Base-by-base conservation (phyloP, 371 early-diverging fungal genomes). In the Rhizopus sp. region DNA sequence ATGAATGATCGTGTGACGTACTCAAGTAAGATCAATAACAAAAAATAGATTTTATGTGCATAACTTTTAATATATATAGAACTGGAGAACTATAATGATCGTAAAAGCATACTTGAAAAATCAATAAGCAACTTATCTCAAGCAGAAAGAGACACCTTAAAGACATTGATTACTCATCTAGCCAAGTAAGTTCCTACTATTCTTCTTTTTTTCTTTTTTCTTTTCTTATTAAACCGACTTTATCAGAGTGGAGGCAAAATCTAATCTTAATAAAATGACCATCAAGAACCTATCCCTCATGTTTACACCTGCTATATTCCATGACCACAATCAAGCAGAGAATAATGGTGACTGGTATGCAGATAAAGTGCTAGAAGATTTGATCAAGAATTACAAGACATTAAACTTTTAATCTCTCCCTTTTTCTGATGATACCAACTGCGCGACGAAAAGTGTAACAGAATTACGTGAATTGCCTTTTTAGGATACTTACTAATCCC, bases 241-340 rank as follows among this genome's bases (percentile, higher is more conserved):
- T 54, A 17, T 12, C 53, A 84, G 82, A 47, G 73, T 82, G 1
- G 69, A 72, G 45, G 66, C 66, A 0, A 51, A 72, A 16, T 73
- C 78, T 1, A 67, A 78, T 6, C 53, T 74, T 9, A 85, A 85
- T 68, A 85, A 83, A 55, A 85, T 85, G 83, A 80, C 68, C 8
- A 63, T 85, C 6, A 77, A 80, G 32, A 85, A 85, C 48, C 33
- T 85, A 5, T 77, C 80, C 1, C 66, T 83, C 42, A 77, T 85
- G 17, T 85, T 83, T 50, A 82, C 85, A 23, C 85, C 85, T 0
- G 82, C 82, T 1, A 75, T 85, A 30, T 85, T 85, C 61, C 85
- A 85, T 31, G 85, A 85, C 32, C 78, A 78, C 29, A 81, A 80
- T 59, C 78, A 78, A 44, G 79, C 76, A 39, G 71, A 74, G 30